Evolutionary conservation across 306 rosid genomes (phyloP), one percentile per base, ranked within the genome.

Genomic region (Pachyrhizus erosus): DNA sequence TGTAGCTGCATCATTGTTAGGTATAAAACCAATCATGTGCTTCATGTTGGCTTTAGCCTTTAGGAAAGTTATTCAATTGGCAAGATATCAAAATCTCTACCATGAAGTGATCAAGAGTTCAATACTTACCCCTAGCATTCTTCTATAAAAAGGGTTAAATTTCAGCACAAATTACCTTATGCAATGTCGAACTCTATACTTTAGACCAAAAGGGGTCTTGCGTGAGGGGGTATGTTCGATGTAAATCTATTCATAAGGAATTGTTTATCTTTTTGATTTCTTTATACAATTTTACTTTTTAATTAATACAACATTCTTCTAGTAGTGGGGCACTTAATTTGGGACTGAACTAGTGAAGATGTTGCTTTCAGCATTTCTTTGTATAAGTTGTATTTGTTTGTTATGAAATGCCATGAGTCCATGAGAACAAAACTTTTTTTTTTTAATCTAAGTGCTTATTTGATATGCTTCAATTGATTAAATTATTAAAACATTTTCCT

Each of bases 381-480:
- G 12, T 15, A 27, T 62, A 27, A 62, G 31, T 2, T 60, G 70
- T 64, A 29, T 31, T 27, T 17, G 40, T 64, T 31, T 64, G 23
- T 23, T 27, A 7, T 31, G 42, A 11, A 31, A 24, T 14, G 43
- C 24, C 70, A 29, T 64, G 24, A 64, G 24, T 7, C 23, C 58
- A 65, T 34, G 70, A 24, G 26, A 69, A 46, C 42, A 33, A n/a
- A n/a, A 49, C 26, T 13, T 80, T 29, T 61, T 52, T 67, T 73
- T 33, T 37, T 52, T 12, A 2, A 64, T 21, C 34, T 57, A 18
- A 15, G 39, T 68, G 42, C 61, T 58, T 40, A 66, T 42, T 75
- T 51, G 9, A 75, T 75, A 75, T 18, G 43, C 61, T 61, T 37
- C 74, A 37, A 31, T 71, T 48, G 24, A 73, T 78, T 81, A 79